These are phyloP conservation scores for Penstemon barbatus DNA, from an alignment of 257 asterid species.

Conservation along the genomic window DNA sequence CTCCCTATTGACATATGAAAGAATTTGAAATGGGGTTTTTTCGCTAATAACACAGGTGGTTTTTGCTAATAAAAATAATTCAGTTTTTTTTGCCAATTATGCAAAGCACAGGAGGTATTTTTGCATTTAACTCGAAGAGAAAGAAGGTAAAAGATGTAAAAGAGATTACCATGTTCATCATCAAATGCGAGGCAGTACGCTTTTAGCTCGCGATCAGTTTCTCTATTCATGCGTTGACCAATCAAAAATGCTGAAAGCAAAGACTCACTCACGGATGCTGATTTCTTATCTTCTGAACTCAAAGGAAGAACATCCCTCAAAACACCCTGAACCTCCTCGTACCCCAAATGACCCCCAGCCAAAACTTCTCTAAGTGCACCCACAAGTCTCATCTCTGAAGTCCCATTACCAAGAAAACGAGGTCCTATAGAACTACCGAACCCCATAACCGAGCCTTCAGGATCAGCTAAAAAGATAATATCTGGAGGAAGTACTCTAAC, in stretches of 20 bases:
- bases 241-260: constrained; percentile 81
- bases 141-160: constrained; percentile 6
- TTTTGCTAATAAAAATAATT: too few relatives aligned
- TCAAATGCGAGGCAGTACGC: constrained; percentile 97
- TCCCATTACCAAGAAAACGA: constrained; percentile 66
- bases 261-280: constrained; percentile 58
- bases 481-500: constrained; percentile 73
- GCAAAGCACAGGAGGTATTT: too few relatives aligned
- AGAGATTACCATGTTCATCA: constrained; percentile 65
- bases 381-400: constrained; percentile 92
- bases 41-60: too few relatives aligned
- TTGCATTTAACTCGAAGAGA: too few relatives aligned
- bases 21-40: too few relatives aligned
- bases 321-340: constrained; percentile 96
- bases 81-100: too few relatives aligned
- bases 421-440: constrained; percentile 77
- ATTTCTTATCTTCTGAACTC: constrained; percentile 35
- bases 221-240: constrained; percentile 92
- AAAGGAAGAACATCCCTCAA: constrained; percentile 77
- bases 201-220: constrained; percentile 91
- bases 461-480: constrained; percentile 85
- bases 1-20: too few relatives aligned
- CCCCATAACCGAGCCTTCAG: constrained; percentile 88
- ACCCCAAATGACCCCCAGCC: constrained; percentile 97
- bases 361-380: constrained; percentile 95